These are phyloP conservation scores for Protostelium mycophagum DNA, from an alignment of 78 protist genomes.

Conservation along the genomic window DNA sequence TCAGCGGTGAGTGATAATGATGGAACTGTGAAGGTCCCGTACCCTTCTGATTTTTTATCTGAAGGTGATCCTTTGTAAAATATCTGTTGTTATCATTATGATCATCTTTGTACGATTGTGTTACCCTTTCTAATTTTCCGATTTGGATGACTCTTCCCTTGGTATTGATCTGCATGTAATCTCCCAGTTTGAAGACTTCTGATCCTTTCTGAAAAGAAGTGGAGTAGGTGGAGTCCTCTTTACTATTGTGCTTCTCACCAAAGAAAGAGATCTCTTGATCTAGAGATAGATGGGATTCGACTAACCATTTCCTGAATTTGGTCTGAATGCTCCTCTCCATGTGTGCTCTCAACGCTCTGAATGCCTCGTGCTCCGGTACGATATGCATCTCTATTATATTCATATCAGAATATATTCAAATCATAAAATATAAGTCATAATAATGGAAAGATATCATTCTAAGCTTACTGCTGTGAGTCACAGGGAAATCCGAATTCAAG, in stretches of 20 bases:
- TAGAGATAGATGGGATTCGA: conserved; percentile 24
- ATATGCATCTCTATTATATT: conserved; percentile 26
- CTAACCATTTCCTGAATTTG: conserved; percentile 39
- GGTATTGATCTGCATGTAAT: neutral
- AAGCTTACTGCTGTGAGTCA: conserved; percentile 33
- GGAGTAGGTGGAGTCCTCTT: conserved; percentile 15
- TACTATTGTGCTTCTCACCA: conserved; percentile 9
- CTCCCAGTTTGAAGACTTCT: neutral
- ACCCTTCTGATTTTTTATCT: neutral
- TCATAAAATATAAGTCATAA: too few species aligned
- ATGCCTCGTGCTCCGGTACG: conserved; percentile 36
- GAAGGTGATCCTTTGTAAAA: neutral
- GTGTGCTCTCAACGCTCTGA: neutral
- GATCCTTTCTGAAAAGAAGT: conserved; percentile 6
- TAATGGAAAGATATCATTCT: neutral
- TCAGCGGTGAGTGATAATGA: neutral
- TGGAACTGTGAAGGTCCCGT: neutral
- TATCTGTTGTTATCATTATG: neutral
- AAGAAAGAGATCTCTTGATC: conserved; percentile 52
- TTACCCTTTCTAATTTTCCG: neutral
- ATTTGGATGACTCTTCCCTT: neutral
- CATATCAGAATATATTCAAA: too few species aligned
- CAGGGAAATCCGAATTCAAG: conserved; percentile 43
- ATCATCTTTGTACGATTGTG: neutral
- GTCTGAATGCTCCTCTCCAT: neutral